Conservation (phyloP, 2,329 filamentous ascomycete genomes). For the Stylonectria norvegica region DNA sequence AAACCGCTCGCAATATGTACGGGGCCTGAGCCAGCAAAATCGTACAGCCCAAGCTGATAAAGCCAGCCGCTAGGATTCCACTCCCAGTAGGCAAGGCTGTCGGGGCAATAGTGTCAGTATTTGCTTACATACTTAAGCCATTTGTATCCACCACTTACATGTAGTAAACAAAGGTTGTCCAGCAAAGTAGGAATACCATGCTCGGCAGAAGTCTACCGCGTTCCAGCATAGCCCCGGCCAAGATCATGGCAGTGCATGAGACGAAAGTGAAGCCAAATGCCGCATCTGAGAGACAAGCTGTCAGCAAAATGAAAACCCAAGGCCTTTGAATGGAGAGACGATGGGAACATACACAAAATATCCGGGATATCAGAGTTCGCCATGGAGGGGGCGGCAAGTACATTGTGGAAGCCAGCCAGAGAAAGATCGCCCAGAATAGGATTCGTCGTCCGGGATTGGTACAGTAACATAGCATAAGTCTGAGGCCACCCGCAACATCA, state of each 20-base stretch:
- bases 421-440: slow-evolving; percentile 36
- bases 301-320: neutral
- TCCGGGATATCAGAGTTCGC: slow-evolving; percentile 37
- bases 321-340: neutral
- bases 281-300: slow-evolving; percentile 20
- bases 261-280: slow-evolving; percentile 38
- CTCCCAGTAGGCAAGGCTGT: slow-evolving; percentile 58
- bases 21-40: slow-evolving; percentile 61
- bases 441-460: slow-evolving; percentile 35
- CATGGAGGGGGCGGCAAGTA: slow-evolving; percentile 36
- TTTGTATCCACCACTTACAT: slow-evolving; percentile 24
- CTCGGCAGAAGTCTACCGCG: slow-evolving; percentile 41
- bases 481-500: neutral
- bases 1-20: slow-evolving; percentile 63
- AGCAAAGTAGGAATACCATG: slow-evolving; percentile 60
- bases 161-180: slow-evolving; percentile 63
- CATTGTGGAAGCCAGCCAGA: slow-evolving; percentile 33
- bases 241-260: slow-evolving; percentile 37
- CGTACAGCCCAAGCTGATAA: slow-evolving; percentile 55
- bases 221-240: slow-evolving; percentile 38
- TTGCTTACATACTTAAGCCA: no score
- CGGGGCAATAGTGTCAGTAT: accelerated
- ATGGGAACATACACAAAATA: slow-evolving; percentile 27
- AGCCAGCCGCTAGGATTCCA: slow-evolving; percentile 67
- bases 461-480: slow-evolving; percentile 13